Conservation (phyloP, 805 yeast species). For the Pichia heedii region DNA sequence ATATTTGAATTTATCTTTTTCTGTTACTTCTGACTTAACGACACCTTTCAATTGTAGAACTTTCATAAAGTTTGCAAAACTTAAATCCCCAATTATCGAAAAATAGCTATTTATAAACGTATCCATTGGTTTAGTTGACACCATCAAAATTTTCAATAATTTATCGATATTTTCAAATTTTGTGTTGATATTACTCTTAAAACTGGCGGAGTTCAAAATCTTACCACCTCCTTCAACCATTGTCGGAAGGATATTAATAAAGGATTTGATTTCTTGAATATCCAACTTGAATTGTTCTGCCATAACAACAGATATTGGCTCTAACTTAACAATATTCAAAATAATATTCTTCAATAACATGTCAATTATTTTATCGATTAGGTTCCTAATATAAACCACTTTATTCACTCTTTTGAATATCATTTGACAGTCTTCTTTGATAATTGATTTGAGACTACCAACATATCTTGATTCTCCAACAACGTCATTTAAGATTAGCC, state of each 20-base stretch:
- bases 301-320: constrained; percentile 58
- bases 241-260: constrained; percentile 40
- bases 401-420: constrained; percentile 54
- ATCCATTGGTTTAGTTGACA: constrained; percentile 57
- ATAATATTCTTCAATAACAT: constrained; percentile 46
- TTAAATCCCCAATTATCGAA: constrained; percentile 55
- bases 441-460: constrained; percentile 41
- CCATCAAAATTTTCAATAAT: constrained; percentile 58
- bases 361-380: constrained; percentile 72
- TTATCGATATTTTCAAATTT: constrained; percentile 37
- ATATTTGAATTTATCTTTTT: constrained; percentile 29
- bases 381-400: constrained; percentile 60
- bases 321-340: constrained; percentile 47
- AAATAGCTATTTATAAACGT: constrained; percentile 58
- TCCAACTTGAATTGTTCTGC: constrained; percentile 81
- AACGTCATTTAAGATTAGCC: constrained; percentile 57
- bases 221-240: constrained; percentile 31
- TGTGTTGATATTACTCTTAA: constrained; percentile 19
- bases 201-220: constrained; percentile 19
- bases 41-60: constrained; percentile 53
- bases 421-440: constrained; percentile 37
- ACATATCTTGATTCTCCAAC: constrained; percentile 68
- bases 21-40: constrained; percentile 24
- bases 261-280: constrained; percentile 50
- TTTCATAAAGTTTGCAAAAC: constrained; percentile 53